Conservation (phyloP, 345 rosid genomes). For the Eucalyptus polyanthemos region DNA sequence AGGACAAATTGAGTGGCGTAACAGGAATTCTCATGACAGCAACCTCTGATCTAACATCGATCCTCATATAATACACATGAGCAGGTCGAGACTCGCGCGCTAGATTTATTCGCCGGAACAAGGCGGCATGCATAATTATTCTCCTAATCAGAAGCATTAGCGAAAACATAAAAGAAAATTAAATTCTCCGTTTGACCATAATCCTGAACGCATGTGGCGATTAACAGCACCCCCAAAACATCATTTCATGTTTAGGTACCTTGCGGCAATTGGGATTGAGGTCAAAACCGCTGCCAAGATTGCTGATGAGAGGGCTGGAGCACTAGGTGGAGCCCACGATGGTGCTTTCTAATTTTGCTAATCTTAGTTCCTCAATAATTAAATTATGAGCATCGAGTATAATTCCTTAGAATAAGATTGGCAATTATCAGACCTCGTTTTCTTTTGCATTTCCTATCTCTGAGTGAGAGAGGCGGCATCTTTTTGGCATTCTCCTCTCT, state of each 20-base stretch:
- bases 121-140: background rate
- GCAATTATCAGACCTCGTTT: background rate
- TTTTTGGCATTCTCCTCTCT: background rate
- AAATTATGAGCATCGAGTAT: background rate
- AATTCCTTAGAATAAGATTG: background rate
- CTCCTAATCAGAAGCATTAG: background rate
- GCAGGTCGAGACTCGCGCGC: background rate
- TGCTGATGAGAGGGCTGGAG: background rate
- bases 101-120: background rate
- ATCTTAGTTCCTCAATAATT: background rate
- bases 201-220: background rate
- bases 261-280: background rate
- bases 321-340: background rate
- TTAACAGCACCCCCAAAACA: background rate
- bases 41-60: background rate
- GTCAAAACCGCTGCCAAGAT: background rate
- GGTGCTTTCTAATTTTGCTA: background rate
- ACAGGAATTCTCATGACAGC: background rate
- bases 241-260: background rate
- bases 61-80: background rate
- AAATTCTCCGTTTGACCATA: background rate
- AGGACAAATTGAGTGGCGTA: background rate
- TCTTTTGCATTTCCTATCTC: background rate
- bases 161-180: background rate
- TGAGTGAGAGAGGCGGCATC: background rate